Conservation (phyloP, 2,329 filamentous ascomycete genomes). For the Aspergillus jensenii region DNA sequence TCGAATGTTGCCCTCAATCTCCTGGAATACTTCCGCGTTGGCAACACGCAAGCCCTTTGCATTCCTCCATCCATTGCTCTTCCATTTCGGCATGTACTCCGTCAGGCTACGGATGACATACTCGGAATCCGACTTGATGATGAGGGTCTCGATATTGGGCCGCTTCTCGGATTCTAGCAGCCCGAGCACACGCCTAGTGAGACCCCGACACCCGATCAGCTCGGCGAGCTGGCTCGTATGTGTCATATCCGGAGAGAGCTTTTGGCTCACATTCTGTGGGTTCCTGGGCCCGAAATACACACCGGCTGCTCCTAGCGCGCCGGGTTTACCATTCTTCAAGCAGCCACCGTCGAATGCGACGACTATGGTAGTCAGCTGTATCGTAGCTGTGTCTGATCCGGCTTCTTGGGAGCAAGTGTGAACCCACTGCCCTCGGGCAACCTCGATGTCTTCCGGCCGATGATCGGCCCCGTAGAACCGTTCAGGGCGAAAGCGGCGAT, state of each 20-base stretch:
- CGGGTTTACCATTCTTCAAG: neutral
- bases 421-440: no score
- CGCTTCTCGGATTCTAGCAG: neutral
- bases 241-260: rapidly evolving
- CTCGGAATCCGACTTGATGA: constrained; percentile 5
- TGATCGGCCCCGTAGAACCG: no score
- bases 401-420: neutral
- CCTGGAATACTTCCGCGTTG: neutral
- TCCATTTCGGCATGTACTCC: constrained; percentile 9
- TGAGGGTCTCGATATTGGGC: neutral
- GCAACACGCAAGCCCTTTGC: neutral
- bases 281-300: neutral
- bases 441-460: no score
- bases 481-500: no score
- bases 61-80: constrained; percentile 4
- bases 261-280: neutral
- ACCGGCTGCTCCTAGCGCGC: neutral
- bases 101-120: neutral
- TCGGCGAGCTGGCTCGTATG: constrained; percentile 8
- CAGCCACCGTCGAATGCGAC: constrained; percentile 3
- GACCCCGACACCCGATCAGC: neutral
- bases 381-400: neutral
- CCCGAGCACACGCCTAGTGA: neutral
- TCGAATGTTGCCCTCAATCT: neutral
- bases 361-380: neutral